These are phyloP conservation scores for Pistacia vera DNA, from an alignment of 345 rosid genomes.

Conservation along the genomic window DNA sequence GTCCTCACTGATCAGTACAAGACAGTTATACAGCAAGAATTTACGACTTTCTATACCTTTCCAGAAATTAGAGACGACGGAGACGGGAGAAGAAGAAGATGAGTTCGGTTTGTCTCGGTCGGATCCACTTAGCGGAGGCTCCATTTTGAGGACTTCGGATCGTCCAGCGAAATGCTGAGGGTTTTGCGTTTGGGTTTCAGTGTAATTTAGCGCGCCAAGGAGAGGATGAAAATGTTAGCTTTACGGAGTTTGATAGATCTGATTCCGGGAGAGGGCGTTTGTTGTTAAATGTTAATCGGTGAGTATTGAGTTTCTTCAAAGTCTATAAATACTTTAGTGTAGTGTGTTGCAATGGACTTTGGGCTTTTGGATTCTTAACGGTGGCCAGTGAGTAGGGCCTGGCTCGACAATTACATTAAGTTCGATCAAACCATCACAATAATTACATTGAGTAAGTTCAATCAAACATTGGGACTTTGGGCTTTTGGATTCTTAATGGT, in stretches of 20 bases:
- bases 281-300: neutral
- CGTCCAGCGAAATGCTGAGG: slow-evolving; percentile 14
- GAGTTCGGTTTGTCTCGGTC: slow-evolving; percentile 67
- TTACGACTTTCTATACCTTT: slow-evolving; percentile 49
- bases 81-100: slow-evolving; percentile 63
- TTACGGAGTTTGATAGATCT: neutral
- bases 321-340: neutral
- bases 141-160: slow-evolving; percentile 54
- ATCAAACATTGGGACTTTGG: too few relatives aligned
- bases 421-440: too few relatives aligned
- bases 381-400: too few relatives aligned
- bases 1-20: neutral
- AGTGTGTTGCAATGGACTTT: too few relatives aligned
- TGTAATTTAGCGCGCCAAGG: slow-evolving; percentile 8
- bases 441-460: too few relatives aligned
- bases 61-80: slow-evolving; percentile 87
- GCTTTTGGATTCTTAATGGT: too few relatives aligned
- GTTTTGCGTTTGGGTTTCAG: slow-evolving; percentile 13
- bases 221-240: neutral
- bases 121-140: slow-evolving; percentile 67
- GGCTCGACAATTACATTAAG: too few relatives aligned
- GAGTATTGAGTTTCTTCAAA: neutral
- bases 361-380: too few relatives aligned
- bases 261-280: neutral
- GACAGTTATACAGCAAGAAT: neutral